Evolutionary conservation across 1,284 basidiomycete species (phyloP).

Genomic region (Gymnopus androsaceus): DNA sequence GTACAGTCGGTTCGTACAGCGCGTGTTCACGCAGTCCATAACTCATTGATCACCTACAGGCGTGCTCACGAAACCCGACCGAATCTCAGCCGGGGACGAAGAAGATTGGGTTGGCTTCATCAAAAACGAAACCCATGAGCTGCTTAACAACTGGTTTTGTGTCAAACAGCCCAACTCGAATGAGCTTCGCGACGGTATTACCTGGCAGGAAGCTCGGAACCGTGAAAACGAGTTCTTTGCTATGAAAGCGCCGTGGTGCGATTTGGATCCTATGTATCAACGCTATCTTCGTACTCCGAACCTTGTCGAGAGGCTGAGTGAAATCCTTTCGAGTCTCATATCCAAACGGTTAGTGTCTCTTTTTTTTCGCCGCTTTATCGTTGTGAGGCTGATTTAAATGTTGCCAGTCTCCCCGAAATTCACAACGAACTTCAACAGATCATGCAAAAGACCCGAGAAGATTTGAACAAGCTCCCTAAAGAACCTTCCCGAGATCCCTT

Average conservation of each 20-base stretch:
- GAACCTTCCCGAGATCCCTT: conserved; percentile 57
- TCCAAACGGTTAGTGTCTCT: conserved; percentile 45
- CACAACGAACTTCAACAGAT: conserved; percentile 50
- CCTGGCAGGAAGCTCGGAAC: conserved; percentile 59
- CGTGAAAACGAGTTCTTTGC: conserved; percentile 72
- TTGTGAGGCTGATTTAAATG: conserved; percentile 1
- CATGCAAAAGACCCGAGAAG: conserved; percentile 39
- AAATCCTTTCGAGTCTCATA: conserved; percentile 59
- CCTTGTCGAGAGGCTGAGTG: conserved; percentile 56
- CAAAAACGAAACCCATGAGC: conserved; percentile 49
- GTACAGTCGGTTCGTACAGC: conserved; percentile 63
- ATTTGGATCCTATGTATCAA: conserved; percentile 49
- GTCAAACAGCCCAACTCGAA: conserved; percentile 71
- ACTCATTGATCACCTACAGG: conserved; percentile 41
- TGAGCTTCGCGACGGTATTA: conserved; percentile 54
- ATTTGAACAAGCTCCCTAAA: conserved; percentile 46
- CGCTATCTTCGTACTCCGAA: conserved; percentile 55
- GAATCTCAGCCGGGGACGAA: conserved; percentile 66
- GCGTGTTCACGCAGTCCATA: not conserved
- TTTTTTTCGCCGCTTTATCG: not conserved
- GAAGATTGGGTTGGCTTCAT: conserved; percentile 60
- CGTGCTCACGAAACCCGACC: conserved; percentile 82
- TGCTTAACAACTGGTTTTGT: conserved; percentile 70
- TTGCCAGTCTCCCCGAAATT: conserved; percentile 60
- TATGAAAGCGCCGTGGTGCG: conserved; percentile 55